These are phyloP conservation scores for Populus hybrid DNA, from an alignment of 441 rosid species.

Conservation along the genomic window DNA sequence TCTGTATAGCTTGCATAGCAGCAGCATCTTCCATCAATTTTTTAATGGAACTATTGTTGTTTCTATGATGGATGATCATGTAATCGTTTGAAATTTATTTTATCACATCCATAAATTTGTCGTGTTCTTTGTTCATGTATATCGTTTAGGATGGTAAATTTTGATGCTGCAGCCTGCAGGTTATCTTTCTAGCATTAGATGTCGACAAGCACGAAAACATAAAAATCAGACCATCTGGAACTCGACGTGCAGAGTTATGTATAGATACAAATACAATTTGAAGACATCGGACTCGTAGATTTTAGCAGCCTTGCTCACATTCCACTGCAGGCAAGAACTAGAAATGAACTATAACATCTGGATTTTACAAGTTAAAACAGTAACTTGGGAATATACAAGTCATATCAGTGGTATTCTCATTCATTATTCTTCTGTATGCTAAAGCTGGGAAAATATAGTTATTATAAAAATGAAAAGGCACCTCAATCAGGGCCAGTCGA, in stretches of 20 bases:
- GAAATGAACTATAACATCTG: too few relatives aligned
- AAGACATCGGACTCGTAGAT: too few relatives aligned
- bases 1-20: not conserved
- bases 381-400: not conserved
- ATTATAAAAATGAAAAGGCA: not conserved
- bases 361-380: not conserved
- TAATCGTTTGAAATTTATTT: too few relatives aligned
- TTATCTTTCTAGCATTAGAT: not conserved
- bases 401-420: not conserved
- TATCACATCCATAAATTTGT: not conserved
- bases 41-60: not conserved
- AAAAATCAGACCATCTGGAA: too few relatives aligned
- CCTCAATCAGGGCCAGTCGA: not conserved
- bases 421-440: not conserved
- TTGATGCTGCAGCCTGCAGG: not conserved
- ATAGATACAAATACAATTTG: too few relatives aligned
- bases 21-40: not conserved
- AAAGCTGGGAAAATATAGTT: not conserved
- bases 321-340: too few relatives aligned
- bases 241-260: too few relatives aligned
- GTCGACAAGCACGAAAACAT: not conserved
- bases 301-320: too few relatives aligned
- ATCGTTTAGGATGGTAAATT: not conserved
- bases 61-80: too few relatives aligned
- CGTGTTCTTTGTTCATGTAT: not conserved